phyloP scores from a whole-genome alignment of 208 protist genomes.

The Porcisia hertigi region DNA sequence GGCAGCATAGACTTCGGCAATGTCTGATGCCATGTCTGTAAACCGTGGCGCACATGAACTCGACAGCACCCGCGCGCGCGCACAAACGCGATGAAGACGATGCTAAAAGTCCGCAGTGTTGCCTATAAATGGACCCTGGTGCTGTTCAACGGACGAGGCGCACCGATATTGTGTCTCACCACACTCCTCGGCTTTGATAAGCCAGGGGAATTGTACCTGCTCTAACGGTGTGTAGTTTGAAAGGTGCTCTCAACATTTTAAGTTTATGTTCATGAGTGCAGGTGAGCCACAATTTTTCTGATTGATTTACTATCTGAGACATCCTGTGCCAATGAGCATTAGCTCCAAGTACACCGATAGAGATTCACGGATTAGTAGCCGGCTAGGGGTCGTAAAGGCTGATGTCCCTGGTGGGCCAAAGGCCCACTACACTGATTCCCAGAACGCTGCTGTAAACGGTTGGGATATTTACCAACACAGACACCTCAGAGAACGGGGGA shows the following conservation, averaged over 20 bases:
- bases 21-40: not conserved
- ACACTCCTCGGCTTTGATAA: constrained; percentile 4
- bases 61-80: not conserved
- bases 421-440: not conserved
- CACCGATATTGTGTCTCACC: not conserved
- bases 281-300: not conserved
- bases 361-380: not conserved
- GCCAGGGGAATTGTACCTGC: constrained; percentile 1
- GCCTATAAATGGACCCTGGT: constrained; percentile 2
- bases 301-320: not conserved
- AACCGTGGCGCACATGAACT: not conserved
- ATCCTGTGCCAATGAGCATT: not conserved
- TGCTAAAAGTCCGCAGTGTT: not conserved
- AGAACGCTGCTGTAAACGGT: not conserved
- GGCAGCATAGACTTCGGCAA: too few species aligned
- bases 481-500: not conserved
- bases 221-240: not conserved
- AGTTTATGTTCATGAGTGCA: not conserved
- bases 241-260: constrained; percentile 6
- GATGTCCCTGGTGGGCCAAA: not conserved
- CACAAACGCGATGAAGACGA: not conserved
- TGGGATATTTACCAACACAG: not conserved
- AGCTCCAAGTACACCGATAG: not conserved
- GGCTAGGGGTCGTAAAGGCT: not conserved
- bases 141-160: not conserved